These are phyloP conservation scores for Leptomonas pyrrhocoris DNA, from an alignment of 208 protist genomes.

Conservation along the genomic window DNA sequence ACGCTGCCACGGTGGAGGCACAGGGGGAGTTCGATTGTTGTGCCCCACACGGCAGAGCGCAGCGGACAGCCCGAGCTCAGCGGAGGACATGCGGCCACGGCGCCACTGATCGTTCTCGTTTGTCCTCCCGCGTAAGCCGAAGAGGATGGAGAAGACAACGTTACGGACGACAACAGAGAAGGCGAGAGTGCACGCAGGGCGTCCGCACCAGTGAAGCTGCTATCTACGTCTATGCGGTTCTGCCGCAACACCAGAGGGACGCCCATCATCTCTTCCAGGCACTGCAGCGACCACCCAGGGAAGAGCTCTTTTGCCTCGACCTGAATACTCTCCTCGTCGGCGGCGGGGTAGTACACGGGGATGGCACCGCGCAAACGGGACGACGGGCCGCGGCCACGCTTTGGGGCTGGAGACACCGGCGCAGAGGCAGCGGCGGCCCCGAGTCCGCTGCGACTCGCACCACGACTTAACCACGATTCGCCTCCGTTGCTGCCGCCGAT, in stretches of 20 bases:
- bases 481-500: neutral
- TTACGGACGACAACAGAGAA: neutral
- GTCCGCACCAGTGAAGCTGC: slow-evolving; percentile 6
- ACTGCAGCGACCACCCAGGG: slow-evolving; percentile 58
- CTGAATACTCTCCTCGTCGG: slow-evolving; percentile 44
- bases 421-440: slow-evolving; percentile 6
- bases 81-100: neutral
- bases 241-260: slow-evolving; percentile 40
- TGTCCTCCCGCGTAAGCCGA: neutral
- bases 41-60: slow-evolving; percentile 36
- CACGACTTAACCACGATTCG: slow-evolving; percentile 4
- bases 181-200: slow-evolving; percentile 4
- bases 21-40: slow-evolving; percentile 45
- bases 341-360: slow-evolving; percentile 14
- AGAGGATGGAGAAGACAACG: neutral
- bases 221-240: slow-evolving; percentile 35
- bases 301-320: slow-evolving; percentile 39
- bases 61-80: slow-evolving; percentile 20
- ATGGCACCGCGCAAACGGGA: slow-evolving; percentile 13
- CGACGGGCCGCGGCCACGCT: slow-evolving; percentile 13
- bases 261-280: slow-evolving; percentile 48
- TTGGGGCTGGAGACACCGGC: slow-evolving; percentile 4
- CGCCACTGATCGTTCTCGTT: neutral
- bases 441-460: slow-evolving; percentile 1
- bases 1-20: slow-evolving; percentile 33